Percentiles rank a stretch among this genome's conserved stretches.
phyloP scores from a whole-genome alignment of 768 basidiomycete genomes.

The Pisolithus sp. region DNA sequence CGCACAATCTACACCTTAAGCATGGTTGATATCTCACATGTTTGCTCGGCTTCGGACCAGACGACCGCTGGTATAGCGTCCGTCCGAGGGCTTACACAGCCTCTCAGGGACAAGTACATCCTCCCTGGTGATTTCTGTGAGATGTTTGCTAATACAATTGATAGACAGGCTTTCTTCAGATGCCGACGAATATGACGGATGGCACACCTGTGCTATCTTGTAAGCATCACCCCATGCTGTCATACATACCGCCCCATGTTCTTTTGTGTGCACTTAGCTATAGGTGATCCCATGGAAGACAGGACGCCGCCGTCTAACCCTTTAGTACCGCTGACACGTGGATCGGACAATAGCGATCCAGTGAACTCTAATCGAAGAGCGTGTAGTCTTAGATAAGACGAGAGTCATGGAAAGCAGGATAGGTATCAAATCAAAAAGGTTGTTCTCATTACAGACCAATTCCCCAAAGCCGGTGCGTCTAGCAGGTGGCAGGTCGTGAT shows the following conservation, averaged over 20 bases:
- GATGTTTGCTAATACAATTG: constrained; percentile 9
- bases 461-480: constrained; percentile 45
- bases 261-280: constrained; percentile 64
- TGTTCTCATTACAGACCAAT: constrained; percentile 66
- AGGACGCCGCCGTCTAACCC: constrained; percentile 44
- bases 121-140: not conserved
- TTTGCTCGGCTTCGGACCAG: constrained; percentile 36
- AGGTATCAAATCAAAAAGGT: constrained; percentile 96
- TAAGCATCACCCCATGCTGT: constrained; percentile 78
- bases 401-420: constrained; percentile 80
- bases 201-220: too few species aligned
- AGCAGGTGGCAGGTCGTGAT: not conserved
- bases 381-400: constrained; percentile 84
- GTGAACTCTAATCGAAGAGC: constrained; percentile 72
- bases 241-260: constrained; percentile 78
- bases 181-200: too few species aligned
- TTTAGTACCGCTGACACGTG: constrained; percentile 49
- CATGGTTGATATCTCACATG: constrained; percentile 18
- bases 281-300: constrained; percentile 55
- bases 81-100: constrained; percentile 48
- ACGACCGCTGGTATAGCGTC: constrained; percentile 61
- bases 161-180: too few species aligned
- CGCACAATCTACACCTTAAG: not conserved
- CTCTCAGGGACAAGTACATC: constrained; percentile 50
- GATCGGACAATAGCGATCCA: constrained; percentile 59